These are phyloP conservation scores for Diaporthe caulivora DNA, from an alignment of 2,329 filamentous ascomycete genomes.

Conservation along the genomic window DNA sequence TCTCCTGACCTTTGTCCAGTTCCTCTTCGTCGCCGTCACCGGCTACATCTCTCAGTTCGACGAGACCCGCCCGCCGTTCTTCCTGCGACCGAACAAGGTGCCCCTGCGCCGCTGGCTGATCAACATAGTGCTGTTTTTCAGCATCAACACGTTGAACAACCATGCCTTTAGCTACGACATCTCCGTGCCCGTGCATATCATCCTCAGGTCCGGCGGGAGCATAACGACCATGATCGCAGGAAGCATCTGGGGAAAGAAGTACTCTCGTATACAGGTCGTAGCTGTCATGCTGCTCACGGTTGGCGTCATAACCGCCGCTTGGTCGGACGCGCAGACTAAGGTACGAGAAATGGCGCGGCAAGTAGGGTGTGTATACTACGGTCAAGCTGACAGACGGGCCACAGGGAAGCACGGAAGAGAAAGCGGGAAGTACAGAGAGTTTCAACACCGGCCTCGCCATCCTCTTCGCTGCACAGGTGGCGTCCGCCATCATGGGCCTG, in stretches of 20 bases:
- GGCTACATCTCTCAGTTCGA: conserved; percentile 84
- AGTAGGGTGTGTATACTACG: not conserved
- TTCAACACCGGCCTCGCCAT: conserved; percentile 82
- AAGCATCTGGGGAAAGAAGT: conserved; percentile 85
- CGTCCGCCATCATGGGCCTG: conserved; percentile 94
- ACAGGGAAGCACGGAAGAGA: conserved; percentile 44
- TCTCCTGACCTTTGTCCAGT: conserved; percentile 90
- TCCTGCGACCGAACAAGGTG: conserved; percentile 81
- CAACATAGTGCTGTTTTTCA: conserved; percentile 92
- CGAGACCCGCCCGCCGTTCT: conserved; percentile 74
- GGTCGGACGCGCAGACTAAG: conserved; percentile 90
- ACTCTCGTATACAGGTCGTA: conserved; percentile 82
- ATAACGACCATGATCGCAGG: conserved; percentile 97
- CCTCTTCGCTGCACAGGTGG: conserved; percentile 86
- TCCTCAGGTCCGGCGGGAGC: conserved; percentile 92
- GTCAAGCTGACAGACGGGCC: conserved; percentile 44
- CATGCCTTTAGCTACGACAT: conserved; percentile 98
- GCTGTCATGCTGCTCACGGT: conserved; percentile 86
- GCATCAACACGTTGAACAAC: conserved; percentile 96
- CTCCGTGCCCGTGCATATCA: conserved; percentile 96
- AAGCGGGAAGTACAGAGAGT: conserved; percentile 48
- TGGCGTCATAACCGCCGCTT: conserved; percentile 88
- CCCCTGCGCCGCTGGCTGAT: conserved; percentile 87
- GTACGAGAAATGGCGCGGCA: conserved; percentile 57
- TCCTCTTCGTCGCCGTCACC: conserved; percentile 83